Evolutionary conservation across 139 green algal species (phyloP), one percentile per base, ranked within the genome.

Genomic region (Pseudopediastrum boryanum): DNA sequence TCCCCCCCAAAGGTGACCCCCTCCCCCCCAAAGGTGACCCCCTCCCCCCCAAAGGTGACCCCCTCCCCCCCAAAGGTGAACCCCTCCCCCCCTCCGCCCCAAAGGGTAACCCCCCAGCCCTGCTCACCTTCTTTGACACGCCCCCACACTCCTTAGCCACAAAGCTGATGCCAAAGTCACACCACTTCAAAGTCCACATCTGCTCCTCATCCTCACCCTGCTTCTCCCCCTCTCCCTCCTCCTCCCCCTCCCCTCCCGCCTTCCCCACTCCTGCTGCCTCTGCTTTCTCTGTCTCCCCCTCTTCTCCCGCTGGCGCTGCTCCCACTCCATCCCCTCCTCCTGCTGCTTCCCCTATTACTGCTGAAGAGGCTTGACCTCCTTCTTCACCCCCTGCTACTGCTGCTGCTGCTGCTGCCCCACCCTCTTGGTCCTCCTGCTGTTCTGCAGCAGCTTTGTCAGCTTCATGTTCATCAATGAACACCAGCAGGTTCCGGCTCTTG

Each of bases 111-210:
- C n/a, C n/a, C 16, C 13, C 46, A 12, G 46, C 46, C 13, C 46
- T 16, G 13, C 71, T 78, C 71, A 70, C 71, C 71, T 39, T 78
- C 10, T 44, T 56, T 1, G 39, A 21, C 10, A 56, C 43, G 25
- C 71, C 71, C 1, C 35, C 71, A 27, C 54, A 56, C 4, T 39
- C 71, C n/a, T 78, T 56, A 31, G 71, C 71, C 25, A 42, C 71
- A 41, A 78, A 78, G 71, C 71, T 78, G 13, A 78, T 56, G n/a
- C 71, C 71, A 70, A 78, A 78, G 56, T 78, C 71, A 42, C 71
- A 78, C 71, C 71, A 78, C 71, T 78, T 78, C 25, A 78, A 38
- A 3, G 25, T 39, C 71, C 71, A 78, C 54, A 78, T 56, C 29
- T 61, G 9, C 56, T 33, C 33, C 21, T 42, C 41, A 3, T 38